phyloP scores from a whole-genome alignment of 192 early-diverging fungal species.

The Umbelopsis vinacea region DNA sequence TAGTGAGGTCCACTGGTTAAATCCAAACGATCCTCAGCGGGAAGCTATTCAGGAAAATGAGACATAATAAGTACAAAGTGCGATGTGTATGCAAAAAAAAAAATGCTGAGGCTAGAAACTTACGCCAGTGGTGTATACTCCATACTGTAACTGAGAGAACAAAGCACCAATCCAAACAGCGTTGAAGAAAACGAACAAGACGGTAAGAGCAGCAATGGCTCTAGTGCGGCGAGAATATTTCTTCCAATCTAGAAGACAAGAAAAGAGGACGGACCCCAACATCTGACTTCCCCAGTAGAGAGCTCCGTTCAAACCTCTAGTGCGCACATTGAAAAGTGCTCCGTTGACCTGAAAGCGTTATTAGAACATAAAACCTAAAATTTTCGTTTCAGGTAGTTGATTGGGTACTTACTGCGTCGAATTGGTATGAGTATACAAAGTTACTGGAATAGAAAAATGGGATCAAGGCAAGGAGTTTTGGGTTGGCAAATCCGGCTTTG shows the following conservation, averaged over 20 bases:
- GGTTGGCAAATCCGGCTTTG: conserved; percentile 43
- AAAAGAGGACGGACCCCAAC: conserved; percentile 64
- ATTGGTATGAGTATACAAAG: conserved; percentile 83
- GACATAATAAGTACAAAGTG: not conserved
- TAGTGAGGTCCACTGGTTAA: conserved; percentile 21
- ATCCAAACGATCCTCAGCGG: conserved; percentile 9
- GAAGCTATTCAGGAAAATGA: not conserved
- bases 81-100: not conserved
- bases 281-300: conserved; percentile 83
- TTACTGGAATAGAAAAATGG: conserved; percentile 76
- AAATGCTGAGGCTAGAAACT: not conserved
- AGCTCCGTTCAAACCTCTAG: conserved; percentile 74
- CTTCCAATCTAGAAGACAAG: conserved; percentile 64
- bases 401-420: conserved; percentile 20
- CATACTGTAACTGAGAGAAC: conserved; percentile 21
- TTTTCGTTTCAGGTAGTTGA: too few species aligned
- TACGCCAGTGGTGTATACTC: conserved; percentile 19
- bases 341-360: conserved; percentile 37
- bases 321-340: conserved; percentile 71
- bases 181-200: conserved; percentile 58
- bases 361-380: not conserved
- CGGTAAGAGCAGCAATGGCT: conserved; percentile 61
- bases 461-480: conserved; percentile 63
- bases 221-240: conserved; percentile 60
- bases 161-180: conserved; percentile 64